Evolutionary conservation across 192 early-diverging fungal species (phyloP), one percentile per base, ranked within the genome.

Genomic region (Dissophora globulifera): DNA sequence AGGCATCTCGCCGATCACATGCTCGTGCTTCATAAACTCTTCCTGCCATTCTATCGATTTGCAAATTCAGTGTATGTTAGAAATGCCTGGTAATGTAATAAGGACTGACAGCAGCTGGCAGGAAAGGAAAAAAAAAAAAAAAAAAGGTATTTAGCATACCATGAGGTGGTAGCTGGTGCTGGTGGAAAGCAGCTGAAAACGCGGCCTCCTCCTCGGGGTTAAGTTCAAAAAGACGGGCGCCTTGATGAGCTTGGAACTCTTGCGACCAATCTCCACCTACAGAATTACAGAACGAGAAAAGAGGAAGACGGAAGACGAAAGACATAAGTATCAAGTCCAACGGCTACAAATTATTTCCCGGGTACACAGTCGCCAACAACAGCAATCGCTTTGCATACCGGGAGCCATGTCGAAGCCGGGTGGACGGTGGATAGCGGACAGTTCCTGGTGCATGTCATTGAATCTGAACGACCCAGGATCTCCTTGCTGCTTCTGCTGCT

Each of bases 21-120:
- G 79, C 19, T 81, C 79, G 4, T 71, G 74, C 25, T 81, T 69
- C 74, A 83, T 80, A 50, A 82, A 88, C 50, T 88, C 84, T 12
- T 82, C 64, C 40, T 72, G 78, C 86, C 86, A 88, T 16, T 61
- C 83, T 71, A 54, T 59, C 50, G 12, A 22, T 47, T n/a, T 1
- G 12, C 13, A 16, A n/a, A 42, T 42, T n/a, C 13, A n/a, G 41
- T n/a, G n/a, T n/a, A 42, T 11, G 41, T 42, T n/a, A 42, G n/a
- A n/a, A 1, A 42, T n/a, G 41, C n/a, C 13, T n/a, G 12, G 13
- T 2, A 26, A 26, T 45, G 22, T 27, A 27, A 53, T 12, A 33
- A 38, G 27, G 45, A 8, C 9, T 32, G 12, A n/a, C n/a, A n/a
- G n/a, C n/a, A n/a, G n/a, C n/a, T n/a, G n/a, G n/a, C n/a, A n/a